Evolutionary conservation across 257 asterid genomes (phyloP).

Genomic region (Catharanthus roseus): DNA sequence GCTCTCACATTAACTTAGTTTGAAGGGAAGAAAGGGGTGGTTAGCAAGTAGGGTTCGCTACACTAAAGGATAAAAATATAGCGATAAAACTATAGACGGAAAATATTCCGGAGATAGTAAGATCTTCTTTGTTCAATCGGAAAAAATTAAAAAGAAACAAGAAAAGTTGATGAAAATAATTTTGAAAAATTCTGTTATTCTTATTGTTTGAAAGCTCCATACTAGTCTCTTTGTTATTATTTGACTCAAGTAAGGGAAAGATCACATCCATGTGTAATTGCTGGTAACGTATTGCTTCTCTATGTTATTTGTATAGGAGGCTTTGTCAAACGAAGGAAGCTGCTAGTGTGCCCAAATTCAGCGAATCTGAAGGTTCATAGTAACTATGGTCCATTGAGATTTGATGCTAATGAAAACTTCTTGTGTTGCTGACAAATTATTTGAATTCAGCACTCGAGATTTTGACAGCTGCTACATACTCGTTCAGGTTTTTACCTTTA

Average conservation of each 20-base stretch:
- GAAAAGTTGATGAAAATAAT: not conserved
- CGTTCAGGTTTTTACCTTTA: conserved; percentile 48
- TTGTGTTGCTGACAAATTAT: conserved; percentile 7
- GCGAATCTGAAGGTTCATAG: conserved; percentile 62
- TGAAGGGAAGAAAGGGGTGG: no score
- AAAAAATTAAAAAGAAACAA: not conserved
- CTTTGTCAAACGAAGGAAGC: conserved; percentile 71
- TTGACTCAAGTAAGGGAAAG: not conserved
- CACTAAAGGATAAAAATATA: not conserved
- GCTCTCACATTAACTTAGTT: no score
- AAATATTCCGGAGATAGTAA: not conserved
- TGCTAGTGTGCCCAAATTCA: conserved; percentile 76
- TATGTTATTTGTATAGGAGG: conserved; percentile 43
- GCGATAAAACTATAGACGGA: not conserved
- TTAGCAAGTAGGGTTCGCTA: no score
- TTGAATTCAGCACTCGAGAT: conserved; percentile 67
- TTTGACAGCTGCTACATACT: conserved; percentile 80
- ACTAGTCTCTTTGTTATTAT: not conserved
- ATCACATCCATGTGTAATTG: not conserved
- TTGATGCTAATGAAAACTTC: not conserved
- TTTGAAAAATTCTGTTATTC: not conserved
- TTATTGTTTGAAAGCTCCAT: no score
- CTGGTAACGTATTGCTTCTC: not conserved
- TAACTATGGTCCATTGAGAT: not conserved
- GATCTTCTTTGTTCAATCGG: not conserved